Conservation (phyloP, 2,329 filamentous ascomycete species). For the Incumbomyces delicatus region DNA sequence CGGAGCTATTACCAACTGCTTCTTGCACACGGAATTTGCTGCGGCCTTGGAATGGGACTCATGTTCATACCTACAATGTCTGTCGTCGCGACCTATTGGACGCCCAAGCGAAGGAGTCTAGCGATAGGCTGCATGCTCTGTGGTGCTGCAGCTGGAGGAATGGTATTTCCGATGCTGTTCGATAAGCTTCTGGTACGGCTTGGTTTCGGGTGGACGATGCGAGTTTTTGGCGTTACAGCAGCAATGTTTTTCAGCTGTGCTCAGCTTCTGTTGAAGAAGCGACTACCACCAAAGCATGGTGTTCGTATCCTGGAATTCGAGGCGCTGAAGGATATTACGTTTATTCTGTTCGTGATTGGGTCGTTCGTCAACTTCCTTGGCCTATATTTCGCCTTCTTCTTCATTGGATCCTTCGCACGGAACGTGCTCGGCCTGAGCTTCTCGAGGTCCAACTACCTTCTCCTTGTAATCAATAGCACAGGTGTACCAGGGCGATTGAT, state of each 20-base stretch:
- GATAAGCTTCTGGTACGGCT: conserved; percentile 48
- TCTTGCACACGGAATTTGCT: conserved; percentile 45
- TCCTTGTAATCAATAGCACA: conserved; percentile 45
- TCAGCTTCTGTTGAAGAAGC: conserved; percentile 36
- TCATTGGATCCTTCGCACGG: conserved; percentile 33
- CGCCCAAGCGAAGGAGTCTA: conserved; percentile 43
- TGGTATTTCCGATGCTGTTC: conserved; percentile 52
- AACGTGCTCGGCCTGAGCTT: conserved; percentile 38
- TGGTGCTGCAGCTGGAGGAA: conserved; percentile 52
- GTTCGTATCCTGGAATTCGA: conserved; percentile 42
- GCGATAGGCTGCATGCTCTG: conserved; percentile 51
- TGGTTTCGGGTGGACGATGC: conserved; percentile 56
- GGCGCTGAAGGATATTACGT: conserved; percentile 43
- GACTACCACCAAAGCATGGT: conserved; percentile 39
- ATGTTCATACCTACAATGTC: conserved; percentile 47
- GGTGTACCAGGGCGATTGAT: conserved; percentile 28
- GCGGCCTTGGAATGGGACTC: conserved; percentile 47
- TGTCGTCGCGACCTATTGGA: conserved; percentile 52
- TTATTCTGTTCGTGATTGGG: conserved; percentile 33
- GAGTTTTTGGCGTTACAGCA: conserved; percentile 49
- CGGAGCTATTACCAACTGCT: conserved; percentile 42
- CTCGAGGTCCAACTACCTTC: conserved; percentile 41
- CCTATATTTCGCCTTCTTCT: conserved; percentile 45
- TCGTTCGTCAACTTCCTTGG: conserved; percentile 42
- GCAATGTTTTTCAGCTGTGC: conserved; percentile 20